Conservation (phyloP, 2,329 filamentous ascomycete genomes). For the Pseudodiploospora longispora region DNA sequence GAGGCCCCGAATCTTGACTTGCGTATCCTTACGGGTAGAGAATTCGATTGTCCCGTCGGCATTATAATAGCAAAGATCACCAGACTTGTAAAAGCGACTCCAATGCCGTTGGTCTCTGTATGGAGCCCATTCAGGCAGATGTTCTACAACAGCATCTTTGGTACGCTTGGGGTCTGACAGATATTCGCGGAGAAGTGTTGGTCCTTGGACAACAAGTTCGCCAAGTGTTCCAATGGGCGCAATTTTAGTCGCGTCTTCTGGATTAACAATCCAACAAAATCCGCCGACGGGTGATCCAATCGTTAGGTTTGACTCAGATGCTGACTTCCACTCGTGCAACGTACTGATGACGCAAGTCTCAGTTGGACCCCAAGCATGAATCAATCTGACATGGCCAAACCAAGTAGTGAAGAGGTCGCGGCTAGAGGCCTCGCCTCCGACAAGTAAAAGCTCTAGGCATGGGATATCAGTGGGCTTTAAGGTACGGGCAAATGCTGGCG, state of each 20-base stretch:
- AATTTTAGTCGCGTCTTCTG: background rate
- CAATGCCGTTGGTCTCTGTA: background rate
- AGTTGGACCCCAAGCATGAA: constrained; percentile 2
- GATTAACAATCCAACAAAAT: constrained; percentile 7
- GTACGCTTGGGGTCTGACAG: constrained; percentile 1
- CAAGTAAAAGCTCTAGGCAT: background rate
- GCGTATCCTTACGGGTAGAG: no score
- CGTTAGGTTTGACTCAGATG: background rate
- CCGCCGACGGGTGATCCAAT: constrained; percentile 3
- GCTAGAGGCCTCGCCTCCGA: background rate
- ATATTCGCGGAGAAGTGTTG: constrained; percentile 4
- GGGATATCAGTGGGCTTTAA: constrained; percentile 1
- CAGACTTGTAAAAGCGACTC: constrained; percentile 4
- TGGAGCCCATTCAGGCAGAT: constrained; percentile 3
- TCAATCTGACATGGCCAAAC: background rate
- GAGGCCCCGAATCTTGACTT: constrained; percentile 17
- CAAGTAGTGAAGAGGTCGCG: constrained; percentile 2
- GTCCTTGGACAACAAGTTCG: constrained; percentile 5
- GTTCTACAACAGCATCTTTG: background rate
- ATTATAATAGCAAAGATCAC: background rate
- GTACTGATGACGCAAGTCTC: constrained; percentile 5
- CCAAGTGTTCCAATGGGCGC: constrained; percentile 3
- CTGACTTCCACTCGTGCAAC: background rate
- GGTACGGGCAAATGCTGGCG: constrained; percentile 2
- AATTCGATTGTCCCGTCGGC: no score